These are phyloP conservation scores for Polysphondylium violaceum DNA, from an alignment of 78 protist genomes.

Conservation along the genomic window DNA sequence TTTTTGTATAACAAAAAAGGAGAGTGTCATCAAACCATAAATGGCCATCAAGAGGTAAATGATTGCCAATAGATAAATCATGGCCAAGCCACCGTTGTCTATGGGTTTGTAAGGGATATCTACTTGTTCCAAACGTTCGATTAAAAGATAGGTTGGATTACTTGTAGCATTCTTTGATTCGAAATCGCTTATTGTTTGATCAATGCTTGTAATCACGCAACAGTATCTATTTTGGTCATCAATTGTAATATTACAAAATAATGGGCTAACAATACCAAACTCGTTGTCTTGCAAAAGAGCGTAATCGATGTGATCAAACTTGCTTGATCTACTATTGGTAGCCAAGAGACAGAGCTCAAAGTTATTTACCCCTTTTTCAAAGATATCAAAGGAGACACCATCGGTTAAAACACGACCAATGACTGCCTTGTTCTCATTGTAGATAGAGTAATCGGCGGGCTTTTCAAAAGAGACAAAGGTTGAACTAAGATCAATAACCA, in stretches of 20 bases:
- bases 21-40: constrained; percentile 10
- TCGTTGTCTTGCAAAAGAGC: not conserved
- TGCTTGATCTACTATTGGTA: not conserved
- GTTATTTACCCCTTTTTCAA: not conserved
- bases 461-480: constrained; percentile 10
- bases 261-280: constrained; percentile 30
- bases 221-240: not conserved
- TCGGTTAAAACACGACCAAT: constrained; percentile 32
- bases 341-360: constrained; percentile 13
- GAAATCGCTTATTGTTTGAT: not conserved
- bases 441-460: constrained; percentile 47
- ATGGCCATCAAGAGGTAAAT: constrained; percentile 3
- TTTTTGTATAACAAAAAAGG: not conserved
- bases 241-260: not conserved
- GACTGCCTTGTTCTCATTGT: not conserved
- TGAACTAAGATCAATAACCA: constrained; percentile 12
- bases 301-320: constrained; percentile 15
- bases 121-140: constrained; percentile 31
- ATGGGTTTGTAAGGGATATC: not conserved
- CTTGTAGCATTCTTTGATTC: not conserved
- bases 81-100: not conserved
- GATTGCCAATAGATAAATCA: constrained; percentile 27
- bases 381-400: constrained; percentile 26
- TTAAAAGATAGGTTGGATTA: constrained; percentile 11
- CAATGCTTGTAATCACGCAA: not conserved